Evolutionary conservation across 495 filamentous ascomycete species (phyloP).

Genomic region (Lasiosphaeria miniovina): DNA sequence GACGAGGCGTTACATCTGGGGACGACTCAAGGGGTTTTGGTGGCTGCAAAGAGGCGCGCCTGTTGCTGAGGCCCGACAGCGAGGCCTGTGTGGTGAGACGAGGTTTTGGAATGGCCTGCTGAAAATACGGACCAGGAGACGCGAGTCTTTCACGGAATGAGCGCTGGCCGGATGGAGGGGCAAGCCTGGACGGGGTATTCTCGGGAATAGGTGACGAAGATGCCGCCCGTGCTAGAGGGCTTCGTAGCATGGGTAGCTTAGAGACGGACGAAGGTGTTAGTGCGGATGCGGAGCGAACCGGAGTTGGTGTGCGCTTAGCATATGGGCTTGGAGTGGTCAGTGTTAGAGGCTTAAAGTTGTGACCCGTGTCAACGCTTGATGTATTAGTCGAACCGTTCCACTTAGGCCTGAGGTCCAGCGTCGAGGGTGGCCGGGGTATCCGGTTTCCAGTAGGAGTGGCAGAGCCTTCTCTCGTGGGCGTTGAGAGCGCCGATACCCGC

Average conservation of each 20-base stretch:
- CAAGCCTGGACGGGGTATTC: conserved; percentile 34
- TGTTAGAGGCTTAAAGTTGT: conserved; percentile 65
- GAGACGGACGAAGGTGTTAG: conserved; percentile 39
- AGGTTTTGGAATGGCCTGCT: conserved; percentile 33
- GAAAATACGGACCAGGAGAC: conserved; percentile 37
- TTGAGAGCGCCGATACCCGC: conserved; percentile 37
- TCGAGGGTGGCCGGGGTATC: conserved; percentile 46
- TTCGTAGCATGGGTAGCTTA: conserved; percentile 46
- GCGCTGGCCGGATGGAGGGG: conserved; percentile 33
- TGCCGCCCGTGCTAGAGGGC: conserved; percentile 40
- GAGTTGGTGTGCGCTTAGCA: conserved; percentile 44
- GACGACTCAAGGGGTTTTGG: conserved; percentile 27
- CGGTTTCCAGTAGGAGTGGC: conserved; percentile 57
- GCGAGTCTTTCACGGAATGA: conserved; percentile 51
- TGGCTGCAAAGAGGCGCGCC: conserved; percentile 48
- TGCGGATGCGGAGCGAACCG: conserved; percentile 36
- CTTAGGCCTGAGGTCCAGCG: conserved; percentile 59
- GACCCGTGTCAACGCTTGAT: conserved; percentile 61
- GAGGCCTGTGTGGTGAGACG: conserved; percentile 30
- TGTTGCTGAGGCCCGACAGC: conserved; percentile 32
- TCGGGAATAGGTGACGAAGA: conserved; percentile 42
- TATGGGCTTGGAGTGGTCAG: conserved; percentile 62
- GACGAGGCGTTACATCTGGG: conserved; percentile 31
- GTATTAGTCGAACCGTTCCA: conserved; percentile 79
- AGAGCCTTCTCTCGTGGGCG: conserved; percentile 47